phyloP scores from a whole-genome alignment of 1,284 basidiomycete genomes.

The Mycena sp. region DNA sequence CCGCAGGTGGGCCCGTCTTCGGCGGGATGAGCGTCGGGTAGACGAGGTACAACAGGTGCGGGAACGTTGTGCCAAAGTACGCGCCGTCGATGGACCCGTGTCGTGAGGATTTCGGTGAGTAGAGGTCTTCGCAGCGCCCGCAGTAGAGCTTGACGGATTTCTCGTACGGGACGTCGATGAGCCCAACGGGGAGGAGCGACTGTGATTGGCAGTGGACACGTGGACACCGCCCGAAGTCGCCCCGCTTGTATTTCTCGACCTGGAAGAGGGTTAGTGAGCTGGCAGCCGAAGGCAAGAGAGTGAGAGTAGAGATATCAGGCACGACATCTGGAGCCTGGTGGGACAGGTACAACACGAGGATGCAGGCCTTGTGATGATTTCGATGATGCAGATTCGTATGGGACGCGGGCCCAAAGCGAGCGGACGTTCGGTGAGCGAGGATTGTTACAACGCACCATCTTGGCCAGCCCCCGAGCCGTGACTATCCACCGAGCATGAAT shows the following conservation, averaged over 20 bases:
- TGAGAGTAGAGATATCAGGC: no score
- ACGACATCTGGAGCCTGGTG: no score
- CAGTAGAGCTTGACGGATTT: conserved; percentile 98
- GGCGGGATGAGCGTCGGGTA: conserved; percentile 91
- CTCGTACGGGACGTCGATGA: conserved; percentile 94
- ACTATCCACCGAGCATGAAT: conserved; percentile 98
- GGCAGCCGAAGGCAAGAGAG: no score
- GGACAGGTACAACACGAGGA: no score
- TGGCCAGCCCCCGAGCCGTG: conserved; percentile 90
- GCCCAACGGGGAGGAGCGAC: conserved; percentile 93
- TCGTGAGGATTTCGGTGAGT: conserved; percentile 93
- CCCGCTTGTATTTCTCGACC: conserved; percentile 97
- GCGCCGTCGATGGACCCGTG: conserved; percentile 97
- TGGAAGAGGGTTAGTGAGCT: conserved; percentile 45
- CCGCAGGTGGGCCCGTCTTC: conserved; percentile 70
- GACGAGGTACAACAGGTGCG: conserved; percentile 94
- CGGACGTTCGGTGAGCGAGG: no score
- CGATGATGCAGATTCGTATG: no score
- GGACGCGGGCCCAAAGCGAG: not conserved
- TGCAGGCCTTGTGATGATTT: no score
- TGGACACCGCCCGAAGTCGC: conserved; percentile 96
- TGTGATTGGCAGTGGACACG: conserved; percentile 93
- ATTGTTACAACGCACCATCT: conserved; percentile 79
- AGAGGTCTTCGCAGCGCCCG: conserved; percentile 95
- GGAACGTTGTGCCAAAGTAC: conserved; percentile 97